phyloP scores from a whole-genome alignment of 1,284 basidiomycete species.

The Ceratobasidium sp. region DNA sequence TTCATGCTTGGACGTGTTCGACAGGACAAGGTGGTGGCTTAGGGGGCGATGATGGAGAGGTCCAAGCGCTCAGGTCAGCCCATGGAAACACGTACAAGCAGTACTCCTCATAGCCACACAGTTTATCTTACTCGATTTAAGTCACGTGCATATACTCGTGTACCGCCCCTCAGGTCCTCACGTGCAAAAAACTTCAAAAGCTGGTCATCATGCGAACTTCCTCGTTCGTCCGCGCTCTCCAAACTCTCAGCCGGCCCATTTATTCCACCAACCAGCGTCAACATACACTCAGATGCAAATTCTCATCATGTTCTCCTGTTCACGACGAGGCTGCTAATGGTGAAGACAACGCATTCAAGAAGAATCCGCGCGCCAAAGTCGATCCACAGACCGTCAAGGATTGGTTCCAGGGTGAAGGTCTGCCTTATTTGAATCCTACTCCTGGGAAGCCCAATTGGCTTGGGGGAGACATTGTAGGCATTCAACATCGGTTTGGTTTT shows the following conservation, averaged over 20 bases:
- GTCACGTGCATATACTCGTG: no score
- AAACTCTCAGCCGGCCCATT: neutral
- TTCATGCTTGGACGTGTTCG: no score
- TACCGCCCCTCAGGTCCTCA: slow-evolving; percentile 3
- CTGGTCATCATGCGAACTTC: slow-evolving; percentile 22
- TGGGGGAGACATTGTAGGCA: slow-evolving; percentile 26
- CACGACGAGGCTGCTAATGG: slow-evolving; percentile 8
- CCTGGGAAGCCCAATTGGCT: slow-evolving; percentile 35
- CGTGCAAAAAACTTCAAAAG: neutral
- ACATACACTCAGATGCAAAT: neutral
- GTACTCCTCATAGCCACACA: no score
- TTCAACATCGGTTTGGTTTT: neutral
- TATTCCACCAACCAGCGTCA: no score
- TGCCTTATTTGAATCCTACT: slow-evolving; percentile 31
- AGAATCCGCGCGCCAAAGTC: slow-evolving; percentile 16
- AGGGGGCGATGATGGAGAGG: no score
- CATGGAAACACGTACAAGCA: no score
- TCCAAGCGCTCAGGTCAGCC: no score
- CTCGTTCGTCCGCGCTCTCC: neutral
- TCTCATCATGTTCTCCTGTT: neutral
- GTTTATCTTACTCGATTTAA: no score
- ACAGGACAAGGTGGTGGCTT: no score
- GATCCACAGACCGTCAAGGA: slow-evolving; percentile 24
- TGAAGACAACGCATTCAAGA: slow-evolving; percentile 28
- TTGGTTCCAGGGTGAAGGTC: slow-evolving; percentile 33